Base-by-base conservation (phyloP, 345 rosid genomes). In the Erysimum cheiranthoides region DNA sequence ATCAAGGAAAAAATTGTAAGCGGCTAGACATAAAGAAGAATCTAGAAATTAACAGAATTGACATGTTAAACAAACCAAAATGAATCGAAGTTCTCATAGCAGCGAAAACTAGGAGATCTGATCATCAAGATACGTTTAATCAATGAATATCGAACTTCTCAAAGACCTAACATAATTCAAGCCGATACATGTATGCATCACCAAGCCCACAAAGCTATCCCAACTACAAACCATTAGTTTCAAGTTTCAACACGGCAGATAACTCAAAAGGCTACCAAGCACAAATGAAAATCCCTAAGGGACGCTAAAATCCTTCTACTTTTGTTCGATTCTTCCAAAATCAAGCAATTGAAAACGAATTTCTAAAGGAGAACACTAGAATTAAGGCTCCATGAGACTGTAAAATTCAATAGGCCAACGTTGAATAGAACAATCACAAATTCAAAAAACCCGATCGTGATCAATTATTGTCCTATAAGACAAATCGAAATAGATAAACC, bases 381-480 rank as follows among this genome's bases (percentile, higher is more conserved):
- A 45, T 45, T 49, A 25, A 47, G 9, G 30, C 30, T 35, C 43
- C 63, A 17, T 16, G 27, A 58, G 16, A 58, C 42, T 34, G 17
- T 12, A 31, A 56, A 12, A 68, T 49, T 75, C 62, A 63, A 11
- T 45, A 63, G 5, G 46, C 39, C 79, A 8, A 40, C 28, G 79
- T 14, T 68, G 70, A 60, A 50, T 10, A 61, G 8, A 30, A 25
- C 68, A 53, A 73, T 52, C 64, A 73, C 3, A 2, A 49, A 57
- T 10, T 28, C 13, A 67, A 50, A 50, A 75, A 70, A 46, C 39
- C 61, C 51, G 47, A 77, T 71, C 80, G 72, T 49, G 72, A 71
- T 65, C 76, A 31, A n/a, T 3, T 54, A 16, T 64, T 16, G 10
- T 52, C 38, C 4, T 34, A 18, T 1, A 40, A 4, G 9, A n/a